Percentiles rank a stretch among this genome's conserved stretches.
Evolutionary conservation across 371 early-diverging fungal species (phyloP).

Genomic region (Rhizopus sp.): DNA sequence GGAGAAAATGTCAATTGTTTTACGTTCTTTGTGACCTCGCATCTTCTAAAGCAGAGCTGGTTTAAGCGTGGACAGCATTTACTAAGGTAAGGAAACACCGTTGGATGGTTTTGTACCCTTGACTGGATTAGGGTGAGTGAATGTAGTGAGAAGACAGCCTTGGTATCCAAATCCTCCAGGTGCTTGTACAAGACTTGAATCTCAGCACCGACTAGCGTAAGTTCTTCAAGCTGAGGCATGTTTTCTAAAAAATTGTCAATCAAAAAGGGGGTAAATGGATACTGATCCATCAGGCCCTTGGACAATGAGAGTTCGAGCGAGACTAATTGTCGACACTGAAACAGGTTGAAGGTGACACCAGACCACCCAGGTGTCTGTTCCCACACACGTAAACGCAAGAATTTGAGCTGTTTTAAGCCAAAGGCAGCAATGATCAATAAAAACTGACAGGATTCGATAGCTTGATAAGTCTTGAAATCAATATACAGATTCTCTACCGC

Average conservation of each 20-base stretch:
- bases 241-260: constrained; percentile 13
- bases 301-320: constrained; percentile 15
- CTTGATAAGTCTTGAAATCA: constrained; percentile 17
- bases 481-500: constrained; percentile 13
- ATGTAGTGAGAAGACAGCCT: background rate
- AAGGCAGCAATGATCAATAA: constrained; percentile 4
- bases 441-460: constrained; percentile 25
- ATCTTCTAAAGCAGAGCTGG: background rate
- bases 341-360: constrained; percentile 11
- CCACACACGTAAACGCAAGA: constrained; percentile 16
- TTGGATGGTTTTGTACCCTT: constrained; percentile 12
- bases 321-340: constrained; percentile 16
- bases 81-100: constrained; percentile 11
- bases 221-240: constrained; percentile 13
- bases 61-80: constrained; percentile 13
- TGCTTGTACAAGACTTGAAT: constrained; percentile 15
- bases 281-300: constrained; percentile 14
- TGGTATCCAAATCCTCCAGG: background rate
- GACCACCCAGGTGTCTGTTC: constrained; percentile 25
- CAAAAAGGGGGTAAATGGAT: constrained; percentile 22
- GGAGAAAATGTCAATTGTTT: background rate
- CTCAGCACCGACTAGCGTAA: constrained; percentile 13
- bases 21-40: constrained; percentile 7
- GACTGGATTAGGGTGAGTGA: constrained; percentile 10
- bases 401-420: constrained; percentile 7